These are phyloP conservation scores for Dactylellina parvicollis DNA, from an alignment of 2,329 filamentous ascomycete genomes.

Conservation along the genomic window DNA sequence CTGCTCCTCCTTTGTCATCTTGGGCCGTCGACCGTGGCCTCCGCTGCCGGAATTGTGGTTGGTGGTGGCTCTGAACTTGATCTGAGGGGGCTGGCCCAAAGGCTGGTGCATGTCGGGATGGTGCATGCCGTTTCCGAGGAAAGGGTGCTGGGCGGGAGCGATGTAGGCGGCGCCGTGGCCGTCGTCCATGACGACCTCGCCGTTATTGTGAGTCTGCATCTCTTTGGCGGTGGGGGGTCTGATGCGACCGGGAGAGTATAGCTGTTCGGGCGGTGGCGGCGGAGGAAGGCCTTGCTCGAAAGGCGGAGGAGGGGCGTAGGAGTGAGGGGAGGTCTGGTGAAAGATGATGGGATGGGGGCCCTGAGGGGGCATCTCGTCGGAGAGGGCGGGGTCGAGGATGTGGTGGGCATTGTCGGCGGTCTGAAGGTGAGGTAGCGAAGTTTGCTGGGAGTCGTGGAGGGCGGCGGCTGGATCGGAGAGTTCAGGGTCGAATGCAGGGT, in stretches of 20 bases:
- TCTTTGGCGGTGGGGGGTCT: conserved; percentile 40
- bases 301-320: conserved; percentile 41
- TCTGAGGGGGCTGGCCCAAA: conserved; percentile 46
- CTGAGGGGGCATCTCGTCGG: conserved; percentile 49
- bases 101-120: conserved; percentile 52
- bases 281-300: conserved; percentile 23
- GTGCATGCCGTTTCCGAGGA: conserved; percentile 52
- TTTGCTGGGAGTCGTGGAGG: conserved; percentile 48
- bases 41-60: conserved; percentile 36
- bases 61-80: conserved; percentile 46
- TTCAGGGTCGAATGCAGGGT: conserved; percentile 51
- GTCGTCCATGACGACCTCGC: conserved; percentile 53
- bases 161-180: conserved; percentile 51
- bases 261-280: conserved; percentile 16
- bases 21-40: conserved; percentile 39
- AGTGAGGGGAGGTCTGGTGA: conserved; percentile 50
- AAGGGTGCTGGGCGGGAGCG: conserved; percentile 48
- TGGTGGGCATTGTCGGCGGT: conserved; percentile 44
- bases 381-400: conserved; percentile 49
- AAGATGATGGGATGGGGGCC: conserved; percentile 49
- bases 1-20: conserved; percentile 52
- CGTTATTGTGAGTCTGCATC: conserved; percentile 44
- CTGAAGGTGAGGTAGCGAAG: conserved; percentile 34
- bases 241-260: conserved; percentile 40
- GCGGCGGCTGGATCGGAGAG: conserved; percentile 41